A percentile compares a stretch with the other conserved stretches of the same genome.
Conservation (phyloP, 805 yeast species). For the Cyberlindnera xylosilytica region DNA sequence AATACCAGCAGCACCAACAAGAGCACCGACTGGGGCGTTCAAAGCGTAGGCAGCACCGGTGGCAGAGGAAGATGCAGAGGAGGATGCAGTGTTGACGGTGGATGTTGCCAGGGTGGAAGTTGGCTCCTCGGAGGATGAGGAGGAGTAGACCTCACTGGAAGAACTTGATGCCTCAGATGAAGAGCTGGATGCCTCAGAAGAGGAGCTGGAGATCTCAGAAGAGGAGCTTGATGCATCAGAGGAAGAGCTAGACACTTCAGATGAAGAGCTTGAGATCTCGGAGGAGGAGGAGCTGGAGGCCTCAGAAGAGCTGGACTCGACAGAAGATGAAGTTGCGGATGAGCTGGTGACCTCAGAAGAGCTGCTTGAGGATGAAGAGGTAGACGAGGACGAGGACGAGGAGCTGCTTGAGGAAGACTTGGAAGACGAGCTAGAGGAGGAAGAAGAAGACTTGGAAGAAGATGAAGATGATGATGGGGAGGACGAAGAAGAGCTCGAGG, state of each 20-base stretch:
- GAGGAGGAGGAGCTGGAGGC: conserved; percentile 10
- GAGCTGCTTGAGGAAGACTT: conserved; percentile 19
- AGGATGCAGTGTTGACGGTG: conserved; percentile 13
- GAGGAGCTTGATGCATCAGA: conserved; percentile 18
- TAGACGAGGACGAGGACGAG: conserved; percentile 17
- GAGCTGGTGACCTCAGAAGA: conserved; percentile 1
- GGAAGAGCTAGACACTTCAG: conserved; percentile 24
- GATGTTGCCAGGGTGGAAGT: conserved; percentile 21
- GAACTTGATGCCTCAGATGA: too few species aligned
- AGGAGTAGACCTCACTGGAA: neutral
- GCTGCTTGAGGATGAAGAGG: conserved; percentile 14
- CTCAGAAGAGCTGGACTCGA: conserved; percentile 6
- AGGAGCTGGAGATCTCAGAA: neutral
- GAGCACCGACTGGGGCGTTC: conserved; percentile 39
- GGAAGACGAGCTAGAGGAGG: conserved; percentile 8
- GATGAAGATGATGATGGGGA: conserved; percentile 8
- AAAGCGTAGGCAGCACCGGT: conserved; percentile 30
- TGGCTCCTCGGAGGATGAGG: conserved; percentile 2
- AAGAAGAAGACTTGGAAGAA: conserved; percentile 9
- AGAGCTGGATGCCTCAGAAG: neutral
- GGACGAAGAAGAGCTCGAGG: conserved; percentile 1
- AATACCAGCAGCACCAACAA: conserved; percentile 35
- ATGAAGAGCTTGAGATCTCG: conserved; percentile 1
- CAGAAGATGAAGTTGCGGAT: conserved; percentile 16
- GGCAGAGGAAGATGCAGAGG: conserved; percentile 15